Evolutionary conservation across 352 stramenopile species (phyloP).

Genomic region (Globisporangium splendens): DNA sequence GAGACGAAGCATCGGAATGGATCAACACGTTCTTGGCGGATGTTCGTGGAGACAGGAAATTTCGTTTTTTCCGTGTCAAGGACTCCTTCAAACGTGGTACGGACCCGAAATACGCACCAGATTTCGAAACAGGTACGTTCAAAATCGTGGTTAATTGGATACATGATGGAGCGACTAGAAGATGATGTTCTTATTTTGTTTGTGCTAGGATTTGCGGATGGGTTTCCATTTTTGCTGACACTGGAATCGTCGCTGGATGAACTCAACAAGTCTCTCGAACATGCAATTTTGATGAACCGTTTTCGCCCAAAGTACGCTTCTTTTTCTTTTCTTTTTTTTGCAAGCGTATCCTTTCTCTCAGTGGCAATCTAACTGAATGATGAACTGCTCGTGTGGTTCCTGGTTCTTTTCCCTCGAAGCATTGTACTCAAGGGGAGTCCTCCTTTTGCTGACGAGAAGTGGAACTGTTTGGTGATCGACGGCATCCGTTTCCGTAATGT

Average conservation of each 20-base stretch:
- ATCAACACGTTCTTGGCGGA: conserved; percentile 51
- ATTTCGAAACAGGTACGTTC: conserved; percentile 37
- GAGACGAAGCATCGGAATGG: conserved; percentile 55
- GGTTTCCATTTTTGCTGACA: conserved; percentile 70
- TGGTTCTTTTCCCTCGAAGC: conserved; percentile 20
- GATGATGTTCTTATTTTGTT: neutral
- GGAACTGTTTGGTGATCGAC: conserved; percentile 59
- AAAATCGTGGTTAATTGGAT: too few relatives aligned
- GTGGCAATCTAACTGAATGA: too few relatives aligned
- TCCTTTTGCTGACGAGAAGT: conserved; percentile 73
- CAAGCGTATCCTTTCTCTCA: too few relatives aligned
- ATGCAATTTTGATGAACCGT: conserved; percentile 66
- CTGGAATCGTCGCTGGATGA: conserved; percentile 54
- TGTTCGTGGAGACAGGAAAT: conserved; percentile 23
- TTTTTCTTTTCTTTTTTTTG: too few relatives aligned
- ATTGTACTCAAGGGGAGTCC: conserved; percentile 69
- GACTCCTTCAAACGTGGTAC: conserved; percentile 55
- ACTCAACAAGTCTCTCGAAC: conserved; percentile 51
- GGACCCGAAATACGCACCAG: conserved; percentile 56
- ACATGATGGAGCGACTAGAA: too few relatives aligned
- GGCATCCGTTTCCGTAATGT: conserved; percentile 64
- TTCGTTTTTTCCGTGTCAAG: conserved; percentile 58
- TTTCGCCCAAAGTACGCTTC: conserved; percentile 84
- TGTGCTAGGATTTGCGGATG: conserved; percentile 65
- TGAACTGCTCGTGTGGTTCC: too few relatives aligned